Conservation (phyloP, 2,329 filamentous ascomycete genomes). For the Stemphylium vesicarium region DNA sequence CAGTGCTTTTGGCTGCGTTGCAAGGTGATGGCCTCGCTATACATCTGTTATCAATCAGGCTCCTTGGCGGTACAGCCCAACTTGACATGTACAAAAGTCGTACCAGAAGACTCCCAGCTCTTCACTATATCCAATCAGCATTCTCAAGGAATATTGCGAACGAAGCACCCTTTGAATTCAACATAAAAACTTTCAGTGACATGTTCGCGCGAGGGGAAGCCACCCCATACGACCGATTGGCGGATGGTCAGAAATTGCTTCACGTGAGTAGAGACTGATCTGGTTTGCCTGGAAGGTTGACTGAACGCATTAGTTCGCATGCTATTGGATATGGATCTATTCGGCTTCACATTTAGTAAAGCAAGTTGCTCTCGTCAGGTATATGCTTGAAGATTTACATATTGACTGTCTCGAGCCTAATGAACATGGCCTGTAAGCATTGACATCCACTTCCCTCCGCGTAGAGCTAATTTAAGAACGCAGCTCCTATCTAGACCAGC, state of each 20-base stretch:
- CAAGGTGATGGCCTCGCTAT: not conserved
- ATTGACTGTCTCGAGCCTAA: not conserved
- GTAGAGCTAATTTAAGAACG: too few species aligned
- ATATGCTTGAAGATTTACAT: not conserved
- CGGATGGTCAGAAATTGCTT: not conserved
- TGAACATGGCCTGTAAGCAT: not conserved
- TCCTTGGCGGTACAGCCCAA: not conserved
- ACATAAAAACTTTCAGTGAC: not conserved
- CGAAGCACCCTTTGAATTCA: too few species aligned
- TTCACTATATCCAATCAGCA: too few species aligned
- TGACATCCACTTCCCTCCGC: too few species aligned
- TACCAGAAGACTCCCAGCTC: too few species aligned
- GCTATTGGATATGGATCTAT: too few species aligned
- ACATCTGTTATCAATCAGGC: not conserved
- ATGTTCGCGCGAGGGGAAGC: not conserved
- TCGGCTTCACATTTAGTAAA: too few species aligned
- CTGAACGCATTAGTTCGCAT: too few species aligned
- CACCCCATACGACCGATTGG: not conserved
- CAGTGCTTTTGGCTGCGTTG: not conserved
- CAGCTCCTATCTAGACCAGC: too few species aligned
- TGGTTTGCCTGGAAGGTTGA: too few species aligned
- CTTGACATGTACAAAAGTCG: not conserved
- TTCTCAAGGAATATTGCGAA: too few species aligned
- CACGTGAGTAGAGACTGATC: not conserved
- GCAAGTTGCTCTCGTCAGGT: not conserved